Evolutionary conservation across 805 yeast genomes (phyloP).

Genomic region (Candida dajiaensis): DNA sequence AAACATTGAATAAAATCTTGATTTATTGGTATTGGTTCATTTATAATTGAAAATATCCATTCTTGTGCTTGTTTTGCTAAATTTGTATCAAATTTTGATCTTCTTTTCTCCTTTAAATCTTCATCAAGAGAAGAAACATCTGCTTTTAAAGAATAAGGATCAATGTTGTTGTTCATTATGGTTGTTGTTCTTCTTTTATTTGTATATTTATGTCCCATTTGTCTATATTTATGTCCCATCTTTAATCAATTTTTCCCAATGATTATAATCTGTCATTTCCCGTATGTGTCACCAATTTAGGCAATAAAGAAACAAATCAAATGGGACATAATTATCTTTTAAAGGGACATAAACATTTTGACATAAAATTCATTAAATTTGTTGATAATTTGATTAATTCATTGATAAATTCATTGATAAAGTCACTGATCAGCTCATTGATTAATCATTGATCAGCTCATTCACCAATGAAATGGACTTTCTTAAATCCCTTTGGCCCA

Average conservation of each 20-base stretch:
- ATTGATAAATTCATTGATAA: no score
- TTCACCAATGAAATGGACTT: slow-evolving; percentile 15
- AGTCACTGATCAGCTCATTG: no score
- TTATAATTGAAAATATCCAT: slow-evolving; percentile 48
- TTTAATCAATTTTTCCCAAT: no score
- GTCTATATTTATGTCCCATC: no score
- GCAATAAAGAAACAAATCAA: no score
- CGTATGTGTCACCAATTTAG: background rate
- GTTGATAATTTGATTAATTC: no score
- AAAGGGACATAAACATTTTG: no score
- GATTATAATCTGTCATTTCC: background rate
- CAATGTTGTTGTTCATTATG: background rate
- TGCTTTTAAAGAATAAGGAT: slow-evolving; percentile 25
- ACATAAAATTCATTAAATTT: no score
- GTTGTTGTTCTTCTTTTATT: no score
- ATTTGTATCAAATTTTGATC: slow-evolving; percentile 40
- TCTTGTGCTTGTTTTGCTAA: slow-evolving; percentile 36
- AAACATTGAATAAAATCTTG: slow-evolving; percentile 41
- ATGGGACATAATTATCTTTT: no score
- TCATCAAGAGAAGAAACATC: slow-evolving; percentile 58
- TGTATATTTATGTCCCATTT: no score
- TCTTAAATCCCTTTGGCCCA: slow-evolving; percentile 29
- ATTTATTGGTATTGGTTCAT: slow-evolving; percentile 26
- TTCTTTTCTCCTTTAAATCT: slow-evolving; percentile 47
- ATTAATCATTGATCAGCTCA: no score